Percentiles rank a stretch among this genome's conserved stretches.
Evolutionary conservation across 2,329 filamentous ascomycete genomes (phyloP).

Genomic region (Calonectria naviculata): DNA sequence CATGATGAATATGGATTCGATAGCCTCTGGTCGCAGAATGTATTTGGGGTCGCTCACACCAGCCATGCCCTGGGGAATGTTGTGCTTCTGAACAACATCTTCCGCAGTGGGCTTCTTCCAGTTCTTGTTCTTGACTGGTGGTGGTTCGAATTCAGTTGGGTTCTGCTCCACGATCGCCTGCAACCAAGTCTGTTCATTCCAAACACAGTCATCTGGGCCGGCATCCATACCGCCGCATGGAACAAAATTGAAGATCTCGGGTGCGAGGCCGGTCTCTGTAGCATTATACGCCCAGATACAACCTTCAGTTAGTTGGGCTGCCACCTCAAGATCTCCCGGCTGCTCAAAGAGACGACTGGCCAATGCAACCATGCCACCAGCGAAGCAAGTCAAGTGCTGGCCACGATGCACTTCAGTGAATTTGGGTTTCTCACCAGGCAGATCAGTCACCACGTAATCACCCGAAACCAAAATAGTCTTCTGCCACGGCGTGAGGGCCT

Average conservation of each 20-base stretch:
- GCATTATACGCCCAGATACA: conserved; percentile 73
- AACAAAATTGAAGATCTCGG: conserved; percentile 67
- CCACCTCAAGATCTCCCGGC: conserved; percentile 66
- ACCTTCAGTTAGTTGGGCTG: conserved; percentile 68
- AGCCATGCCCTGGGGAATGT: conserved; percentile 65
- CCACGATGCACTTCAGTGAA: conserved; percentile 50
- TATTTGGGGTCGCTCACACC: conserved; percentile 68
- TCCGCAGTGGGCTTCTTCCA: conserved; percentile 40
- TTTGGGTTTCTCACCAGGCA: conserved; percentile 35
- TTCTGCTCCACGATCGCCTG: conserved; percentile 38
- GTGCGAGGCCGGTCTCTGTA: conserved; percentile 67
- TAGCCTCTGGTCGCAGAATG: conserved; percentile 79
- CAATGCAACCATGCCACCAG: conserved; percentile 74
- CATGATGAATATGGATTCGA: conserved; percentile 84
- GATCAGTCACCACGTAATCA: conserved; percentile 50
- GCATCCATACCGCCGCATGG: conserved; percentile 47
- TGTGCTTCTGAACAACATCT: conserved; percentile 36
- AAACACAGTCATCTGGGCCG: conserved; percentile 46
- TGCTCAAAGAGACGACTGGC: conserved; percentile 68
- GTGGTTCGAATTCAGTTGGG: conserved; percentile 36
- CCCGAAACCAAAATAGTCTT: conserved; percentile 73
- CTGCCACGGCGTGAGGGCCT: conserved; percentile 69
- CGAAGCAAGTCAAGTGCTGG: conserved; percentile 73
- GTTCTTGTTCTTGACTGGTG: conserved; percentile 29
- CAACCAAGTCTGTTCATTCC: conserved; percentile 46